Conservation (phyloP, 2,329 filamentous ascomycete species). For the Cryphonectria japonica region DNA sequence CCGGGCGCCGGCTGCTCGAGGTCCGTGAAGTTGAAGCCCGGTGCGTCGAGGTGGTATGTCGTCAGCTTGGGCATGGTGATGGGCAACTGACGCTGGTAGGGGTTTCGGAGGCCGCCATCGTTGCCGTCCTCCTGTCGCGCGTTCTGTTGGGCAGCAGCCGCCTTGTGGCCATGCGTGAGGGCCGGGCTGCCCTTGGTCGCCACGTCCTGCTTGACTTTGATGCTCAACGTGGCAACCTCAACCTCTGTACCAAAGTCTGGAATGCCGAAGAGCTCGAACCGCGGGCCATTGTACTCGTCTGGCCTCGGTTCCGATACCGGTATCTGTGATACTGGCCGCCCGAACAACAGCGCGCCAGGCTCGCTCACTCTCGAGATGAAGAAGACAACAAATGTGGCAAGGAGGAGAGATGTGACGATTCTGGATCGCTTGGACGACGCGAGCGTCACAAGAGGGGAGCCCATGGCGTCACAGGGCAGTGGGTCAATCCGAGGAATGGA, state of each 20-base stretch:
- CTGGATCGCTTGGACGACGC: constrained; percentile 24
- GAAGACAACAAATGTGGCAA: constrained; percentile 20
- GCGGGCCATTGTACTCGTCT: constrained; percentile 19
- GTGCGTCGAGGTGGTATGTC: constrained; percentile 20
- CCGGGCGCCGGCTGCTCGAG: constrained; percentile 21
- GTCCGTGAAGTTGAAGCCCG: constrained; percentile 21
- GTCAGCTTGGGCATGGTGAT: constrained; percentile 27
- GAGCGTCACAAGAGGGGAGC: constrained; percentile 23
- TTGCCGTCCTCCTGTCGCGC: constrained; percentile 3
- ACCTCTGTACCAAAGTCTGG: constrained; percentile 20
- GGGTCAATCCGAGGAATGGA: not conserved
- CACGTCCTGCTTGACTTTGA: constrained; percentile 22
- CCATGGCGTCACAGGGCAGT: constrained; percentile 18
- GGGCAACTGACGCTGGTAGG: constrained; percentile 26
- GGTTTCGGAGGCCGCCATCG: constrained; percentile 13
- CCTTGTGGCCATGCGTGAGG: constrained; percentile 1
- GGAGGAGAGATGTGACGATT: constrained; percentile 19
- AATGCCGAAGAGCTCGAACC: constrained; percentile 27
- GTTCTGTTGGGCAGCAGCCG: not conserved
- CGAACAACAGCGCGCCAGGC: constrained; percentile 12
- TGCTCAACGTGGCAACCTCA: constrained; percentile 24
- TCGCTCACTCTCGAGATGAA: constrained; percentile 19
- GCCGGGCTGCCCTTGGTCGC: constrained; percentile 10
- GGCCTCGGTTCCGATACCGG: constrained; percentile 1
- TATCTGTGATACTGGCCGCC: constrained; percentile 1